Percentiles rank a stretch among this genome's conserved stretches.
These are phyloP conservation scores for Cladorrhinum sp. DNA, from an alignment of 2,329 filamentous ascomycete species.

Conservation along the genomic window DNA sequence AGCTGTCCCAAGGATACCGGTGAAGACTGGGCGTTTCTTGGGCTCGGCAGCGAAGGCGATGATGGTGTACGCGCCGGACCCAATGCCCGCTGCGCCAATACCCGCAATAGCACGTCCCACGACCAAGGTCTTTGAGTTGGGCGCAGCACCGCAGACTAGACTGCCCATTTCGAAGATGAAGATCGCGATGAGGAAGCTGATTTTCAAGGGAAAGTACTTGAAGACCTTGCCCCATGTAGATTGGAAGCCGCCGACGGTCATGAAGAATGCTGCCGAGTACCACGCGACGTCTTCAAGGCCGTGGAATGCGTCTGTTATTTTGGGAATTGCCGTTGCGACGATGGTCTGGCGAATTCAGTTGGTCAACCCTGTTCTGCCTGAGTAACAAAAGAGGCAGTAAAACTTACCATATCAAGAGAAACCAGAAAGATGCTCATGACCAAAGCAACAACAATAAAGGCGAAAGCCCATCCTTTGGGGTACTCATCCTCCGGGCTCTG, in stretches of 20 bases:
- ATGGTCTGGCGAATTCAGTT: neutral
- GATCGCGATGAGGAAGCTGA: constrained; percentile 17
- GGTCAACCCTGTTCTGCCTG: neutral
- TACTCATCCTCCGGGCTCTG: neutral
- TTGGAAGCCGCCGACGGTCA: constrained; percentile 32
- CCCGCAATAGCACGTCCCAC: constrained; percentile 35
- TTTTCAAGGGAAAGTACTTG: constrained; percentile 32
- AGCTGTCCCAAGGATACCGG: constrained; percentile 28
- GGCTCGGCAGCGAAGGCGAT: constrained; percentile 30
- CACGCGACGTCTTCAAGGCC: constrained; percentile 26
- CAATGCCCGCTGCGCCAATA: constrained; percentile 31
- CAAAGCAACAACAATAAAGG: constrained; percentile 20
- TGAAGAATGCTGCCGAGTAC: constrained; percentile 26
- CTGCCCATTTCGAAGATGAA: constrained; percentile 33
- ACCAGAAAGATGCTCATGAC: constrained; percentile 7
- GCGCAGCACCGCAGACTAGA: constrained; percentile 33
- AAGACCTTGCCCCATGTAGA: constrained; percentile 33
- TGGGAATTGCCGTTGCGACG: constrained; percentile 16
- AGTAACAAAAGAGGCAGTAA: neutral
- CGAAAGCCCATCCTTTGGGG: constrained; percentile 14
- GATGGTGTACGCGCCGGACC: constrained; percentile 33
- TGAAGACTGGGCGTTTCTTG: constrained; percentile 29
- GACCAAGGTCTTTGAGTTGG: constrained; percentile 32
- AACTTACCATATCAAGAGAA: constrained; percentile 9
- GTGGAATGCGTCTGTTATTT: constrained; percentile 30